Base-by-base conservation (phyloP, 2,329 filamentous ascomycete genomes). In the Byssothecium circinans region DNA sequence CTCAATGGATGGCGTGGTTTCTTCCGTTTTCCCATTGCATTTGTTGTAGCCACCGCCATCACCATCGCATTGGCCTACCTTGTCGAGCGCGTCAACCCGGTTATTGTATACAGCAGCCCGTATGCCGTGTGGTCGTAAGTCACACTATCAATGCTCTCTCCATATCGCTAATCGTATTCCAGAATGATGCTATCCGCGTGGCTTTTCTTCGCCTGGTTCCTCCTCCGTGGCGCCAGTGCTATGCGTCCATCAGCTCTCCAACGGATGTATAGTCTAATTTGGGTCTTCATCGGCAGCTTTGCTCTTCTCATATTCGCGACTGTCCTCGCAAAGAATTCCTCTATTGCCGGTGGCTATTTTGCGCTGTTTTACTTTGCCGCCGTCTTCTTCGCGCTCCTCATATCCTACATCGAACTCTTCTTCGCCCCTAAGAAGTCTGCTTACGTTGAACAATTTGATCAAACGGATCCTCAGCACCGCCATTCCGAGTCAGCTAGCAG, bases 21-120 rank as follows among this genome's bases (percentile, higher is more conserved):
- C 61, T 89, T 90, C 71, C 83, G 92, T 27, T 94, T 90, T 57
- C 91, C 91, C 0, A 74, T 96, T 41, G 83, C 90, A 1, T 77
- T 96, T 33, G 64, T 80, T 17, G 77, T 89, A 27, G 81, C 91
- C 0, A 82, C 81, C 1, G 84, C 79, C 0, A 74, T 87, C n/a
- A 83, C 87, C 0, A 69, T 95, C 19, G 88, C 83, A 0, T 77
- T 89, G 15, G 87, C 88, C 1, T 88, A 88, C 57, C 72, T 97
- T 42, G 62, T 95, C 34, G 82, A 82, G 30, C 95, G 94, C 69
- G 75, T 92, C 65, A 97, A 97, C 64, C 91, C 92, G 1, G 81
- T 89, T 60, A 90, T 97, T 60, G 77, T 94, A n/a, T 94, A 96
- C 74, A 91, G 89, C 72, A 95, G 88, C 60, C 81, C 85, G 39